Conservation (phyloP, 2,329 filamentous ascomycete genomes). For the Parastagonospora nodorum region DNA sequence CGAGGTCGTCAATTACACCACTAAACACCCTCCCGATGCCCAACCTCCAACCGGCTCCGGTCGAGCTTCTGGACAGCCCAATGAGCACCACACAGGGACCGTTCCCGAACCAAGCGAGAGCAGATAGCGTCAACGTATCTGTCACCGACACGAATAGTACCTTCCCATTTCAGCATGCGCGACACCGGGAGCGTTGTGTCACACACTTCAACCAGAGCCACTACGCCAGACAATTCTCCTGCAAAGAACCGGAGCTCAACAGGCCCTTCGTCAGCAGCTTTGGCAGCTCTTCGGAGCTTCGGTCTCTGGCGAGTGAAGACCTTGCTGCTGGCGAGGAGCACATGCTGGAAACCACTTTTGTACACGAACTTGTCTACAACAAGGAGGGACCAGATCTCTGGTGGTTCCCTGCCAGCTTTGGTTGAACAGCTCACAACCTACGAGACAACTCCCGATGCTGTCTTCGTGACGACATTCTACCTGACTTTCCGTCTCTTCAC, state of each 20-base stretch:
- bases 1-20: conserved; percentile 53
- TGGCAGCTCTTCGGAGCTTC: conserved; percentile 68
- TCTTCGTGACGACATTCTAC: conserved; percentile 94
- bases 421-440: conserved; percentile 95
- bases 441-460: conserved; percentile 86
- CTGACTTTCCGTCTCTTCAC: conserved; percentile 95
- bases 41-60: conserved; percentile 30
- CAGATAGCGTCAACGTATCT: conserved; percentile 73
- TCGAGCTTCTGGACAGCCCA: conserved; percentile 42
- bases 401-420: conserved; percentile 85
- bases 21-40: conserved; percentile 36
- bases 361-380: conserved; percentile 89
- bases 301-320: conserved; percentile 71
- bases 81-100: conserved; percentile 38
- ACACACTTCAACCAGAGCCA: conserved; percentile 82
- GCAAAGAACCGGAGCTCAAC: conserved; percentile 60
- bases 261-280: conserved; percentile 66
- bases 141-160: conserved; percentile 80
- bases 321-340: conserved; percentile 78
- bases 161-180: conserved; percentile 69
- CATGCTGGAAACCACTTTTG: conserved; percentile 88
- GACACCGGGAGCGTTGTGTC: conserved; percentile 81
- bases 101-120: conserved; percentile 31
- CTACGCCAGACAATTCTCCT: conserved; percentile 73
- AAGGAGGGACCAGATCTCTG: conserved; percentile 94